Percentiles rank a stretch among this genome's conserved stretches.
Conservation (phyloP, 345 rosid genomes). For the Limnanthes douglasii region DNA sequence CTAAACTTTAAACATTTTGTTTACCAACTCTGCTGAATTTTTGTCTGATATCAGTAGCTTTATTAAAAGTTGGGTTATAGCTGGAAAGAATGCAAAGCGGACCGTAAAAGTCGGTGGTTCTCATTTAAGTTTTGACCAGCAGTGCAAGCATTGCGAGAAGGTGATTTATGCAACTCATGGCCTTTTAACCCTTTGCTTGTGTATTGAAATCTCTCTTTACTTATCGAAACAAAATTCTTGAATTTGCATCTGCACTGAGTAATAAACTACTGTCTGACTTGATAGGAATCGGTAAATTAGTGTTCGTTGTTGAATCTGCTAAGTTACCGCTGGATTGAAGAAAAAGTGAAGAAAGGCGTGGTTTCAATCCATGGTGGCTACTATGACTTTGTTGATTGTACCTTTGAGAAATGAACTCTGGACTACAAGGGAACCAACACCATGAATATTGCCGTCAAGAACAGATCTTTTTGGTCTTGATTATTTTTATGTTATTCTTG, state of each 20-base stretch:
- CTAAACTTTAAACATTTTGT: not conserved
- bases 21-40: constrained; percentile 1
- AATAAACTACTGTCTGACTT: too few species aligned
- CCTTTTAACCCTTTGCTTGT: not conserved
- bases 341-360: constrained; percentile 41
- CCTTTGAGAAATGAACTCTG: constrained; percentile 94
- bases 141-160: constrained; percentile 96
- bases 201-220: not conserved
- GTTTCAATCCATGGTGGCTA: constrained; percentile 82
- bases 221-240: not conserved
- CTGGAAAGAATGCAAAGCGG: constrained; percentile 67
- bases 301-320: constrained; percentile 62
- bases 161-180: constrained; percentile 13
- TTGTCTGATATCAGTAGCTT: constrained; percentile 35
- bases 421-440: constrained; percentile 42
- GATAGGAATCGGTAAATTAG: constrained; percentile 63
- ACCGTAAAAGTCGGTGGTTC: constrained; percentile 53
- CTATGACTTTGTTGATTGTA: constrained; percentile 64
- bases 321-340: constrained; percentile 92
- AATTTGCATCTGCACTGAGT: constrained; percentile 1
- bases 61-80: constrained; percentile 66
- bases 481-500: too few species aligned
- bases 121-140: constrained; percentile 57
- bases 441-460: constrained; percentile 25
- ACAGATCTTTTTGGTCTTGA: constrained; percentile 53